Percentiles rank a stretch among this genome's conserved stretches.
Conservation (phyloP, 163 green algal species). For the Trebouxia gelatinosa region DNA sequence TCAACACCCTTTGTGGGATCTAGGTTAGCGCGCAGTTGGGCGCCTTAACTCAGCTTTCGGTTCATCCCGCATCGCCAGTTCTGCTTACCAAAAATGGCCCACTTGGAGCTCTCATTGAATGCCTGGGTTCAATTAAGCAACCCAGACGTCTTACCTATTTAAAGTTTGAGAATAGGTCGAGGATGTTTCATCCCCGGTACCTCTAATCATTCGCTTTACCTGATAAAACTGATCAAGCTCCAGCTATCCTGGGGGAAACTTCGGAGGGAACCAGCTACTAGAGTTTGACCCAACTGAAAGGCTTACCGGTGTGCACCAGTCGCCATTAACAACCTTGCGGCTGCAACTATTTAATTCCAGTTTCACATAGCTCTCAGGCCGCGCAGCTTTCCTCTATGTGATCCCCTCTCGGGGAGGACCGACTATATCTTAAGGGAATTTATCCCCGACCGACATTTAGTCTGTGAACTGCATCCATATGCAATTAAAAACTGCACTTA, state of each 20-base stretch:
- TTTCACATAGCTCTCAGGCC: constrained; percentile 17
- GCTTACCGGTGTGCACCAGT: neutral
- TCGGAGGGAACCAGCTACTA: constrained; percentile 96
- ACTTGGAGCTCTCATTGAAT: constrained; percentile 84
- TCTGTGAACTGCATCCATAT: constrained; percentile 36
- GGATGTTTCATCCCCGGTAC: constrained; percentile 79
- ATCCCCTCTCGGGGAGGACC: constrained; percentile 23
- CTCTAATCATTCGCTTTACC: constrained; percentile 95
- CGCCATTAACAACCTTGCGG: constrained; percentile 7
- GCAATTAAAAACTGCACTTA: neutral
- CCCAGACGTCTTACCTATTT: constrained; percentile 84
- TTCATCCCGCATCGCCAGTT: constrained; percentile 94
- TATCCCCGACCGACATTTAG: constrained; percentile 29
- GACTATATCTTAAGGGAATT: constrained; percentile 32
- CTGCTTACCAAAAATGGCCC: constrained; percentile 97
- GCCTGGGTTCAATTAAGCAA: constrained; percentile 82
- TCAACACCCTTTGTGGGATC: constrained; percentile 90
- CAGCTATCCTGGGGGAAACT: constrained; percentile 94
- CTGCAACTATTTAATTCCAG: constrained; percentile 20
- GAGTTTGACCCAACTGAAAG: constrained; percentile 12
- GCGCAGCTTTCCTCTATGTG: constrained; percentile 14
- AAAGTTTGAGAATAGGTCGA: constrained; percentile 95
- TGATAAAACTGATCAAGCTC: constrained; percentile 86
- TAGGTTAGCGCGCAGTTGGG: constrained; percentile 85
- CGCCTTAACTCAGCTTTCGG: constrained; percentile 86